These are phyloP conservation scores for Gracilariopsis chorda DNA, from an alignment of 23 red algal species.

Conservation along the genomic window DNA sequence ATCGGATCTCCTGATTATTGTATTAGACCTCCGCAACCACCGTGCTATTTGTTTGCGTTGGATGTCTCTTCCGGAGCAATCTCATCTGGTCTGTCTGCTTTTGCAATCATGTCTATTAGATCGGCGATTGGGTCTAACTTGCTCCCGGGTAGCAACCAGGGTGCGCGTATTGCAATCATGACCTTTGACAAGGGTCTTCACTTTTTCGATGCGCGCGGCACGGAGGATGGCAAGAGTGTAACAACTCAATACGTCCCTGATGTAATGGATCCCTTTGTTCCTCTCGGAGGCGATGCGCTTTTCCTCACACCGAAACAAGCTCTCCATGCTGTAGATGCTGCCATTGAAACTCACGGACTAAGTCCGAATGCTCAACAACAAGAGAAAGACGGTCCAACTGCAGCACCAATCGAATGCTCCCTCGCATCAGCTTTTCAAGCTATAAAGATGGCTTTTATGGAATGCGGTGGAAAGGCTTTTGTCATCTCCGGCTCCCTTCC, in stretches of 20 bases:
- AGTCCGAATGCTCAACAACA: neutral
- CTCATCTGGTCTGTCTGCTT: conserved; percentile 58
- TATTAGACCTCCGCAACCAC: conserved; percentile 40
- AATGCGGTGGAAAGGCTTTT: conserved; percentile 74
- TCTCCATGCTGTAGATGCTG: conserved; percentile 45
- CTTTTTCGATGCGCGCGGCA: conserved; percentile 74
- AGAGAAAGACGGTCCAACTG: neutral
- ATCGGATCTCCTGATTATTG: conserved; percentile 81
- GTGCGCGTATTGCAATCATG: conserved; percentile 66
- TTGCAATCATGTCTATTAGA: conserved; percentile 67
- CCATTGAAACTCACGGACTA: conserved; percentile 55
- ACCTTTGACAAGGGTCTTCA: conserved; percentile 77
- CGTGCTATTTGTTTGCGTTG: conserved; percentile 78
- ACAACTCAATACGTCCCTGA: conserved; percentile 74
- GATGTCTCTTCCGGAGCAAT: conserved; percentile 74
- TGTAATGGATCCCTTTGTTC: conserved; percentile 84
- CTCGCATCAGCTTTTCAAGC: conserved; percentile 59
- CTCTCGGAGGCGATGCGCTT: conserved; percentile 63
- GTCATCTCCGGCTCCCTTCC: conserved; percentile 66
- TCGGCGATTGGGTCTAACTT: conserved; percentile 45
- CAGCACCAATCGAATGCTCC: conserved; percentile 25
- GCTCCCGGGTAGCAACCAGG: conserved; percentile 49
- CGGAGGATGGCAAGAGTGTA: conserved; percentile 60
- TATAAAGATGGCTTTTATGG: conserved; percentile 42
- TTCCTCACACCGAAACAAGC: conserved; percentile 69